phyloP scores from a whole-genome alignment of 192 early-diverging fungal genomes.

The Linnemannia exigua region DNA sequence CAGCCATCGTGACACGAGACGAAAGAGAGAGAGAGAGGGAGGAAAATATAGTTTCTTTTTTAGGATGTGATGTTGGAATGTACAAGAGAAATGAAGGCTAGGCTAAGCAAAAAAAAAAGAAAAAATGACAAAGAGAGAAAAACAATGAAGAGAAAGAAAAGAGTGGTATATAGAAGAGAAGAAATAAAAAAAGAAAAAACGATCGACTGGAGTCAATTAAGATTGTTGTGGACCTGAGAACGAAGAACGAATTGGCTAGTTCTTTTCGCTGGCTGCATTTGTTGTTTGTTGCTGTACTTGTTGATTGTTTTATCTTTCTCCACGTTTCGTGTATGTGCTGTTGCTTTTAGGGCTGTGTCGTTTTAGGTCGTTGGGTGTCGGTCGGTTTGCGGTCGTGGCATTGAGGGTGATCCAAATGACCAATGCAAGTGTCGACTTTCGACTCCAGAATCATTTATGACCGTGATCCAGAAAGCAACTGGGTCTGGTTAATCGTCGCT shows the following conservation, averaged over 20 bases:
- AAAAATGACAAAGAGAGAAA: neutral
- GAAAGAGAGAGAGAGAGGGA: neutral
- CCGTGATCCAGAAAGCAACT: constrained; percentile 46
- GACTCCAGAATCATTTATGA: neutral
- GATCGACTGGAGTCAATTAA: neutral
- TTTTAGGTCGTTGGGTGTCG: neutral
- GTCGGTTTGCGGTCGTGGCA: neutral
- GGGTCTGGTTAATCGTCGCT: constrained; percentile 33
- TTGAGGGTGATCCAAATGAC: neutral
- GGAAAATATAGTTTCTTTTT: constrained; percentile 10
- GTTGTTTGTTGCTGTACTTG: neutral
- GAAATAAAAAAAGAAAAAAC: neutral
- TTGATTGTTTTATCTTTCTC: neutral
- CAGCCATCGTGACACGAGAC: constrained; percentile 13
- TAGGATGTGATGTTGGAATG: neutral
- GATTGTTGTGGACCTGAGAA: neutral
- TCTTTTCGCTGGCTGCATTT: neutral
- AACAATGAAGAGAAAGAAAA: neutral
- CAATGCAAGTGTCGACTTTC: neutral
- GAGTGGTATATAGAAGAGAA: neutral
- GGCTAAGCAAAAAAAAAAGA: neutral
- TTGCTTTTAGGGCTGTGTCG: neutral
- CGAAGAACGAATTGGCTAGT: neutral
- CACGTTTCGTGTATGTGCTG: neutral
- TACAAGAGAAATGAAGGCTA: constrained; percentile 5